Conservation (phyloP, 2,329 filamentous ascomycete genomes). For the Aspergillus amoenus region DNA sequence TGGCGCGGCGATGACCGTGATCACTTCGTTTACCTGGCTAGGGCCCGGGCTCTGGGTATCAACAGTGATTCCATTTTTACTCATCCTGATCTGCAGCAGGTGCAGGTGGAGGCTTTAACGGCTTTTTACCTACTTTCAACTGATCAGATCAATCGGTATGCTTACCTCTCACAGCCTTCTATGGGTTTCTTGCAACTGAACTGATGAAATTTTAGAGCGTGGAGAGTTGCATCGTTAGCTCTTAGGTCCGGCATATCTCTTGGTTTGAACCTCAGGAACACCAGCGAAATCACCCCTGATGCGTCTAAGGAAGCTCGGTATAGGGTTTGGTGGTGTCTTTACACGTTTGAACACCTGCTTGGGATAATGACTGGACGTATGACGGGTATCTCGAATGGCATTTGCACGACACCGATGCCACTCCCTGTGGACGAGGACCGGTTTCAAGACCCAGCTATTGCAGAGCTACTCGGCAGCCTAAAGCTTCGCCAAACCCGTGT, state of each 20-base stretch:
- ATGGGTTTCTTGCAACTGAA: neutral
- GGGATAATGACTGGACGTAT: conserved; percentile 48
- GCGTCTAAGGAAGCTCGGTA: conserved; percentile 47
- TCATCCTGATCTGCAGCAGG: conserved; percentile 47
- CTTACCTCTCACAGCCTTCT: neutral
- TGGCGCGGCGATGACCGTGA: conserved; percentile 44
- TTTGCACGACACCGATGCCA: conserved; percentile 45
- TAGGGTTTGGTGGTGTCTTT: conserved; percentile 48
- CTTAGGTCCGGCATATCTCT: conserved; percentile 44
- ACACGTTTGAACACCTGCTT: conserved; percentile 45
- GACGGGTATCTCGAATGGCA: conserved; percentile 42
- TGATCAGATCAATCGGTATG: conserved; percentile 47
- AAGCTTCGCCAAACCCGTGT: conserved; percentile 32
- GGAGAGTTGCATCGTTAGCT: conserved; percentile 43
- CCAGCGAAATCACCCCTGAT: conserved; percentile 36
- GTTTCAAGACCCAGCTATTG: conserved; percentile 32
- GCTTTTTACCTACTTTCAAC: conserved; percentile 45
- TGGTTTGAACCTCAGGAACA: conserved; percentile 47
- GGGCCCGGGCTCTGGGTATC: conserved; percentile 45
- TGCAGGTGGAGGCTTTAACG: conserved; percentile 45
- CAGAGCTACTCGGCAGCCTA: conserved; percentile 33
- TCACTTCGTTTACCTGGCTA: conserved; percentile 45
- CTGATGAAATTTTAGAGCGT: conserved; percentile 31
- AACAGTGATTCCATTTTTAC: conserved; percentile 44
- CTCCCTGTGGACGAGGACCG: conserved; percentile 42